phyloP scores from a whole-genome alignment of 345 rosid species.

The Ricinus communis region DNA sequence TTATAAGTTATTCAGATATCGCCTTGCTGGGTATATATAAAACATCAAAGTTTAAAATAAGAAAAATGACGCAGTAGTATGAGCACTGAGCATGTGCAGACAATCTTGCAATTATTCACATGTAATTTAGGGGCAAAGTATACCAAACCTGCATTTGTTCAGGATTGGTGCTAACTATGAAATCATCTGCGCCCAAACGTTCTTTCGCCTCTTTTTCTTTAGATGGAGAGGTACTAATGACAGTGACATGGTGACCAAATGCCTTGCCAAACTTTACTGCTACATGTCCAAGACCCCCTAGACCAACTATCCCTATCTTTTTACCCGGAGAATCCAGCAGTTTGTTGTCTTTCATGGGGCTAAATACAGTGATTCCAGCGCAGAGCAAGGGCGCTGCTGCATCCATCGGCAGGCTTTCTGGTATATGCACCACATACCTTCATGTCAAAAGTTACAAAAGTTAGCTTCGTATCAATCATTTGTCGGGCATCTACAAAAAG shows the following conservation, averaged over 20 bases:
- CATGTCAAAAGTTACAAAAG: not conserved
- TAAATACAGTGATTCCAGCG: slow-evolving; percentile 57
- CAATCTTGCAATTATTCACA: too few species aligned
- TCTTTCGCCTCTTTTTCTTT: slow-evolving; percentile 53
- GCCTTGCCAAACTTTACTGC: slow-evolving; percentile 61
- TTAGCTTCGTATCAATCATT: too few species aligned
- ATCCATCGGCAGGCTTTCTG: slow-evolving; percentile 59
- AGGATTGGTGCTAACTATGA: slow-evolving; percentile 47
- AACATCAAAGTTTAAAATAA: too few species aligned
- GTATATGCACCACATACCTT: slow-evolving; percentile 54
- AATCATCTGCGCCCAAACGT: slow-evolving; percentile 52
- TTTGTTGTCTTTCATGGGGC: slow-evolving; percentile 48
- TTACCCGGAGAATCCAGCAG: slow-evolving; percentile 36
- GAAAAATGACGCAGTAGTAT: too few species aligned
- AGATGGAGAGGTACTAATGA: slow-evolving; percentile 59
- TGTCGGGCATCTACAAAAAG: too few species aligned
- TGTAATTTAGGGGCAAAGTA: too few species aligned
- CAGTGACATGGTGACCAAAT: slow-evolving; percentile 56
- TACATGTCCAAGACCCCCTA: slow-evolving; percentile 57
- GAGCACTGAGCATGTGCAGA: too few species aligned
- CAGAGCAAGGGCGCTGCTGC: slow-evolving; percentile 58
- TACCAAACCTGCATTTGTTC: slow-evolving; percentile 47
- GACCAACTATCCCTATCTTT: slow-evolving; percentile 51
- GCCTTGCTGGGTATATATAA: too few species aligned
- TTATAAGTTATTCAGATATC: too few species aligned